Evolutionary conservation across 306 rosid genomes (phyloP).

Genomic region (Rosa lucieae): DNA sequence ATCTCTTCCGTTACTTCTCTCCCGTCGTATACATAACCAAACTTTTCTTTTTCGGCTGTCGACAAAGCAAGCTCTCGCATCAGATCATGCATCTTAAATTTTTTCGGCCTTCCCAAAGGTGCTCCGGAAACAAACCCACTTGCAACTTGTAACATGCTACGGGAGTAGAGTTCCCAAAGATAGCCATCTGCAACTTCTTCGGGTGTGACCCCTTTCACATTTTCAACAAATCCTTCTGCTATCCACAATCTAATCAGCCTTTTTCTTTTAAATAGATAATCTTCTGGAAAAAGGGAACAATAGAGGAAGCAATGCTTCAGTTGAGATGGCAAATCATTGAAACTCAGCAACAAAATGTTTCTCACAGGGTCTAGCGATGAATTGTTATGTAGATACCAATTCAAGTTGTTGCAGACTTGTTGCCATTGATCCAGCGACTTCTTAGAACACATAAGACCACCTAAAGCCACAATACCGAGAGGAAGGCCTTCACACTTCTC

Average conservation of each 20-base stretch:
- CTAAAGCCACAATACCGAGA: not conserved
- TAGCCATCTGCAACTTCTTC: too few species aligned
- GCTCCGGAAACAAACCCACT: not conserved
- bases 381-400: slow-evolving; percentile 11
- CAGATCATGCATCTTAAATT: not conserved
- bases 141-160: too few species aligned
- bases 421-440: slow-evolving; percentile 9
- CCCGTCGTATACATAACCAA: not conserved
- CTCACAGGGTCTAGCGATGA: not conserved
- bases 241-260: too few species aligned
- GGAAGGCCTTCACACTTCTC: not conserved
- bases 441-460: not conserved
- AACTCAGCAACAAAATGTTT: slow-evolving; percentile 23
- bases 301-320: slow-evolving; percentile 25
- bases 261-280: not conserved
- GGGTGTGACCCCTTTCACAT: too few species aligned
- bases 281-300: slow-evolving; percentile 26
- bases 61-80: not conserved
- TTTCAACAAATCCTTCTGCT: too few species aligned
- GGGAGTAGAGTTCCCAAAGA: too few species aligned
- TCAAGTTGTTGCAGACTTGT: not conserved
- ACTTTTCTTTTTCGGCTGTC: not conserved
- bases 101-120: slow-evolving; percentile 3
- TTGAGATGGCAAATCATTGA: slow-evolving; percentile 22
- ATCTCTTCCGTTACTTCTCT: not conserved